A percentile compares a stretch with the other conserved stretches of the same genome.
phyloP scores from a whole-genome alignment of 2,329 filamentous ascomycete genomes.

The Colletotrichum sojae region DNA sequence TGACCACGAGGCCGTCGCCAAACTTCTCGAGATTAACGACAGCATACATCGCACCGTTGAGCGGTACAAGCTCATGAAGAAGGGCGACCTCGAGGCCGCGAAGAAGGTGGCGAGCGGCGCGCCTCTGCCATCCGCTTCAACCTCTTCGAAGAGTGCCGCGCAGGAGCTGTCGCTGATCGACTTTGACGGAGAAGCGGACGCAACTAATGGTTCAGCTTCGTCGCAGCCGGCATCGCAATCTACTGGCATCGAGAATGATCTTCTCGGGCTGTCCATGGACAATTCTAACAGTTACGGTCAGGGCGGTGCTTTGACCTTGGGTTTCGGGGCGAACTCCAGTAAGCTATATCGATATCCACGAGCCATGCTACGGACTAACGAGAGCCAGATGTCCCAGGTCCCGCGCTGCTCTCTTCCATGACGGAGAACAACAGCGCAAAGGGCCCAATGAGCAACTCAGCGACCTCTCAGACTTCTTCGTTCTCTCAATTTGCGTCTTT shows the following conservation, averaged over 20 bases:
- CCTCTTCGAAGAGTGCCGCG: constrained; percentile 68
- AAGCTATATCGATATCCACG: constrained; percentile 48
- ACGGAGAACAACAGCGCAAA: constrained; percentile 73
- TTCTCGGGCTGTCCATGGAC: constrained; percentile 88
- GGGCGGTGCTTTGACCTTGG: constrained; percentile 86
- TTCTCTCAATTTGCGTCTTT: constrained; percentile 71
- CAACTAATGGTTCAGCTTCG: constrained; percentile 55
- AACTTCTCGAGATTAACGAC: constrained; percentile 97
- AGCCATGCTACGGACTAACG: constrained; percentile 46
- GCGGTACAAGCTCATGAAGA: constrained; percentile 95
- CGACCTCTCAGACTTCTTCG: constrained; percentile 59
- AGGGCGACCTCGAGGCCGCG: constrained; percentile 89
- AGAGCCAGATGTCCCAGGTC: constrained; percentile 72
- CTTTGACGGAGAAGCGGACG: constrained; percentile 78
- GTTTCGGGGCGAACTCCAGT: constrained; percentile 80
- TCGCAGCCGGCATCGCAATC: constrained; percentile 61
- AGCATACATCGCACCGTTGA: constrained; percentile 98
- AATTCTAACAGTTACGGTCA: constrained; percentile 77
- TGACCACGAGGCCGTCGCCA: constrained; percentile 94
- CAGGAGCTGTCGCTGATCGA: constrained; percentile 95
- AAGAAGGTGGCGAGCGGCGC: constrained; percentile 88
- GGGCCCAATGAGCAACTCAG: constrained; percentile 48
- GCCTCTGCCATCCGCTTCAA: constrained; percentile 51
- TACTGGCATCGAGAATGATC: constrained; percentile 86
- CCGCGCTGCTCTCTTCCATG: constrained; percentile 74